Conservation (phyloP, 352 stramenopile species). For the Peronospora farinosa region DNA sequence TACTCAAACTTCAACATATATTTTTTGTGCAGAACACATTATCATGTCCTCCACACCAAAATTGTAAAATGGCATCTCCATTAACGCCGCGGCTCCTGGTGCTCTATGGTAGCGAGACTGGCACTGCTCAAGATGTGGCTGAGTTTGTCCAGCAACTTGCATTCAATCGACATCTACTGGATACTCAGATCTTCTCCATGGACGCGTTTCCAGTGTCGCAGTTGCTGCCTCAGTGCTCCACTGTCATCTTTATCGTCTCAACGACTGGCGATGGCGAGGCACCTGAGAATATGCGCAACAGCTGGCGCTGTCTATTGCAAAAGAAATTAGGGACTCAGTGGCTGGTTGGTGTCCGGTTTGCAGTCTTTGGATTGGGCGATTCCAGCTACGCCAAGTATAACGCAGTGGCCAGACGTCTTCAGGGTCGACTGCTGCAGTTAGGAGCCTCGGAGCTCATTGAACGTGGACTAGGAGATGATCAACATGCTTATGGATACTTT, state of each 20-base stretch:
- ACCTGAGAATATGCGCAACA: constrained; percentile 85
- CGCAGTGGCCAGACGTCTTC: constrained; percentile 76
- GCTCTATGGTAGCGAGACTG: constrained; percentile 89
- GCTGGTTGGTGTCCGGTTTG: constrained; percentile 62
- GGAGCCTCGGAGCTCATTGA: constrained; percentile 66
- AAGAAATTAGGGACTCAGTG: constrained; percentile 67
- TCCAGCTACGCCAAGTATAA: constrained; percentile 92
- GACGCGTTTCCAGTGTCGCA: constrained; percentile 59
- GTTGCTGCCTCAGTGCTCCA: constrained; percentile 40
- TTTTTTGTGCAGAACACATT: neutral
- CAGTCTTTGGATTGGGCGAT: constrained; percentile 90
- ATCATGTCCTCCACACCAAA: neutral
- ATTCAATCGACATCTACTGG: constrained; percentile 46
- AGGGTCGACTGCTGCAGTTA: constrained; percentile 82
- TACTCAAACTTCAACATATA: no score
- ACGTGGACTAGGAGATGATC: constrained; percentile 83
- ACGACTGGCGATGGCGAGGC: constrained; percentile 90
- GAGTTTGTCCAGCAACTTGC: constrained; percentile 68
- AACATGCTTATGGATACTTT: constrained; percentile 84
- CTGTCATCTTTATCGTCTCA: constrained; percentile 86
- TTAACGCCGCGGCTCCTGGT: constrained; percentile 55
- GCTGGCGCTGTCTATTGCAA: constrained; percentile 84
- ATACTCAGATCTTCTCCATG: constrained; percentile 51
- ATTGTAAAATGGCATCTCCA: neutral
- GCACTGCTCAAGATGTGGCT: constrained; percentile 82